Conservation (phyloP, 2,329 filamentous ascomycete genomes). For the Colletotrichum sp. region DNA sequence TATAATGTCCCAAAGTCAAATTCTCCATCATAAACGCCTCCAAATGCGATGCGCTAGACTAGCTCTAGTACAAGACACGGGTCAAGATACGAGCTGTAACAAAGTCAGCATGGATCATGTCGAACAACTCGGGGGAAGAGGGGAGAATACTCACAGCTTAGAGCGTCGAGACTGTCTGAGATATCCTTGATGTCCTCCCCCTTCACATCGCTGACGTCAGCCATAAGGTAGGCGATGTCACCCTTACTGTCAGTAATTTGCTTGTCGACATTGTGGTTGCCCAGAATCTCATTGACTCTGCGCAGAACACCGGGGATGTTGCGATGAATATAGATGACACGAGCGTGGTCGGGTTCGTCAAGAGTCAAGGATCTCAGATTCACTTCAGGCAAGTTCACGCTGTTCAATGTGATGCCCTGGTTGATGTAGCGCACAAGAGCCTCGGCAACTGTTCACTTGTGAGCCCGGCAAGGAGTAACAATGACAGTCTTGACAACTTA, state of each 20-base stretch:
- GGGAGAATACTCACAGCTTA: slow-evolving; percentile 68
- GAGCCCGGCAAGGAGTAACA: not conserved
- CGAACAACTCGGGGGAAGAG: not conserved
- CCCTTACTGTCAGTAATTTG: slow-evolving; percentile 96
- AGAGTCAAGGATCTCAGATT: slow-evolving; percentile 86
- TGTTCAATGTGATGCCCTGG: slow-evolving; percentile 87
- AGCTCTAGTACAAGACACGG: slow-evolving; percentile 47
- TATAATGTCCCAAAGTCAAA: not conserved
- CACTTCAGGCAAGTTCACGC: slow-evolving; percentile 97
- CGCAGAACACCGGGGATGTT: slow-evolving; percentile 95
- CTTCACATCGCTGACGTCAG: slow-evolving; percentile 89
- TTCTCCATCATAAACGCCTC: not conserved
- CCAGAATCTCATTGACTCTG: slow-evolving; percentile 93
- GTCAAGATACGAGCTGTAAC: slow-evolving; percentile 48
- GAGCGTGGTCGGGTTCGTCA: slow-evolving; percentile 87
- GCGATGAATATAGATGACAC: slow-evolving; percentile 95
- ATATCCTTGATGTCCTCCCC: slow-evolving; percentile 83
- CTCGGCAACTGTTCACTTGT: slow-evolving; percentile 66
- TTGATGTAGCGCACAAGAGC: slow-evolving; percentile 95
- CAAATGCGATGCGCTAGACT: not conserved
- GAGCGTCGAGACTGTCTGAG: slow-evolving; percentile 79
- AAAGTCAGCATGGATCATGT: slow-evolving; percentile 1
- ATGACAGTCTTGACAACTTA: slow-evolving; percentile 29
- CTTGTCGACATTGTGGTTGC: slow-evolving; percentile 97
- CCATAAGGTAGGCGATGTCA: slow-evolving; percentile 96